Percentiles rank a stretch among this genome's conserved stretches.
These are phyloP conservation scores for Hansenula lynferdii DNA, from an alignment of 1,139 yeast genomes.

Conservation along the genomic window DNA sequence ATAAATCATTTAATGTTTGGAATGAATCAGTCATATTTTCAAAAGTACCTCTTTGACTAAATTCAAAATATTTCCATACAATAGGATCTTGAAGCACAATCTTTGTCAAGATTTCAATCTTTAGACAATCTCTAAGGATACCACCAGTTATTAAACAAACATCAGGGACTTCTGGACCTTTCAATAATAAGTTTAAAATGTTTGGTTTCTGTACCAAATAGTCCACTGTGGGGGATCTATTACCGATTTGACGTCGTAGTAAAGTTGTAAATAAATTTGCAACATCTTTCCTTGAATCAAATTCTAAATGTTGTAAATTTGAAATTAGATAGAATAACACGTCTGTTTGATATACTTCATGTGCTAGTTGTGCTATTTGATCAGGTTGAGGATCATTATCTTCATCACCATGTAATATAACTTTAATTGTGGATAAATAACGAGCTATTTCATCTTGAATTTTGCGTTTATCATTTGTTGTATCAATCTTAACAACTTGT, in stretches of 20 bases:
- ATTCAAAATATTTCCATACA: conserved; percentile 81
- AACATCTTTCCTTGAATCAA: conserved; percentile 87
- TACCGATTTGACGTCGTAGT: conserved; percentile 69
- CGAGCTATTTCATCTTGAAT: conserved; percentile 76
- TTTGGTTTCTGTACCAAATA: conserved; percentile 67
- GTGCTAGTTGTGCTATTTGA: conserved; percentile 65
- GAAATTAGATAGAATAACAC: conserved; percentile 55
- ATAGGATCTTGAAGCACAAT: conserved; percentile 51
- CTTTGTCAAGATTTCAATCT: conserved; percentile 66
- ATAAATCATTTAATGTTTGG: conserved; percentile 64
- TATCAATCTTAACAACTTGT: conserved; percentile 53
- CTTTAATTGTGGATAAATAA: conserved; percentile 60
- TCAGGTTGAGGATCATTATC: conserved; percentile 71
- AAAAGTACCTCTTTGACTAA: conserved; percentile 71
- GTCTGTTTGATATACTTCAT: conserved; percentile 73
- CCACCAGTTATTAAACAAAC: conserved; percentile 72
- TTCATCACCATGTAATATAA: conserved; percentile 69
- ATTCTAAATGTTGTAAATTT: conserved; percentile 63
- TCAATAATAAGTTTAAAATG: conserved; percentile 55
- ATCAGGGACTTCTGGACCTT: conserved; percentile 69
- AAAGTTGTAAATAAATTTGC: conserved; percentile 68
- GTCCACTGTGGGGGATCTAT: conserved; percentile 82
- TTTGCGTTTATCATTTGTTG: conserved; percentile 47
- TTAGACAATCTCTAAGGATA: conserved; percentile 81
- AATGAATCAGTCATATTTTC: conserved; percentile 91